Percentiles rank a stretch among this genome's conserved stretches.
phyloP scores from a whole-genome alignment of 2,329 filamentous ascomycete genomes.

The Fonsecaea monophora region DNA sequence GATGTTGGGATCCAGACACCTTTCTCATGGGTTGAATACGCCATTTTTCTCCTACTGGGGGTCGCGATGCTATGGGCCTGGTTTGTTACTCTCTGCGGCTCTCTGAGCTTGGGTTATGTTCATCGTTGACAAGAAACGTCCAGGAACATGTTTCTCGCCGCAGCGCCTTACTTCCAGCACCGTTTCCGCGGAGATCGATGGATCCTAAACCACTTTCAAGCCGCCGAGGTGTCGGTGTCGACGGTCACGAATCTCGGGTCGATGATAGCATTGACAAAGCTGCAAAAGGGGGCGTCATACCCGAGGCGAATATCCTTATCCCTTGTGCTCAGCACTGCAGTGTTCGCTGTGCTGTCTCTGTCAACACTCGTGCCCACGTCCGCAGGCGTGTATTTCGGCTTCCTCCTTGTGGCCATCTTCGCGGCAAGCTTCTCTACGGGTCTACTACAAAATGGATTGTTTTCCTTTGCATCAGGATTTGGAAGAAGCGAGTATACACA shows the following conservation, averaged over 20 bases:
- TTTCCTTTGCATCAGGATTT: slow-evolving; percentile 88
- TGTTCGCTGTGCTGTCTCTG: slow-evolving; percentile 78
- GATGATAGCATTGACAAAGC: slow-evolving; percentile 77
- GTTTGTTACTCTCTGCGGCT: slow-evolving; percentile 58
- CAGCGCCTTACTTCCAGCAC: slow-evolving; percentile 87
- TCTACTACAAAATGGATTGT: slow-evolving; percentile 90
- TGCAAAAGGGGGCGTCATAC: slow-evolving; percentile 85
- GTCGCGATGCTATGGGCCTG: slow-evolving; percentile 98
- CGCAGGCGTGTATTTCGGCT: slow-evolving; percentile 74
- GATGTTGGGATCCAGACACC: slow-evolving; percentile 28
- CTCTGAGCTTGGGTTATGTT: no score
- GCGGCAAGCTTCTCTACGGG: slow-evolving; percentile 80
- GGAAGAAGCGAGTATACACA: slow-evolving; percentile 89
- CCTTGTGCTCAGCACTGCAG: slow-evolving; percentile 75
- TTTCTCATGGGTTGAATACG: slow-evolving; percentile 88
- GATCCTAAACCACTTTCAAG: slow-evolving; percentile 83
- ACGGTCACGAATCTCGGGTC: slow-evolving; percentile 80
- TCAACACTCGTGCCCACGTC: slow-evolving; percentile 76
- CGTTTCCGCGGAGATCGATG: slow-evolving; percentile 75
- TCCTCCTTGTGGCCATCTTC: slow-evolving; percentile 82
- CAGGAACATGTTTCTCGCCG: slow-evolving; percentile 98
- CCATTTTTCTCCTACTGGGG: slow-evolving; percentile 82
- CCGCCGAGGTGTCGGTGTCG: slow-evolving; percentile 84
- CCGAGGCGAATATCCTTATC: slow-evolving; percentile 81
- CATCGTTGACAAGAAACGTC: slow-evolving; percentile 14